Evolutionary conservation across 148 eudicot genomes (phyloP).

Genomic region (Rhododendron ferrugineum): DNA sequence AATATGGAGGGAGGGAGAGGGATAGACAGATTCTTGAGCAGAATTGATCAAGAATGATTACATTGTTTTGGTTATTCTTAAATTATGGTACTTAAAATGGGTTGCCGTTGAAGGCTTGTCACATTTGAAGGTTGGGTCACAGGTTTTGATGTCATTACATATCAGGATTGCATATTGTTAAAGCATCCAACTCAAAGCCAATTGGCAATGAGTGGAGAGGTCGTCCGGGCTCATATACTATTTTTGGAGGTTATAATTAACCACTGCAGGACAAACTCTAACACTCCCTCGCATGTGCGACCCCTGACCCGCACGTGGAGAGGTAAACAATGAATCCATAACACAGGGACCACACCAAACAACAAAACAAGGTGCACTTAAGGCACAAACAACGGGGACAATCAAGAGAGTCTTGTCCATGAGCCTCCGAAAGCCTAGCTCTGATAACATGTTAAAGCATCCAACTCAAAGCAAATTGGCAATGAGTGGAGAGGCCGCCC

Average conservation of each 20-base stretch:
- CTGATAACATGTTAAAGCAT: too few species aligned
- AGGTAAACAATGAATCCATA: not conserved
- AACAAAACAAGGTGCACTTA: not conserved
- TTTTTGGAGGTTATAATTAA: too few species aligned
- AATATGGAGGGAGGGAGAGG: too few species aligned
- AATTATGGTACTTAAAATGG: not conserved
- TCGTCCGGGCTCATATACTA: not conserved
- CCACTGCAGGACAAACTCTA: too few species aligned
- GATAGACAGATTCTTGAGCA: too few species aligned
- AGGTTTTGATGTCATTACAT: not conserved
- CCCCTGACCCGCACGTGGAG: not conserved
- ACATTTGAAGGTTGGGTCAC: not conserved
- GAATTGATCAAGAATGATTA: too few species aligned
- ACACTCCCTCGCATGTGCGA: not conserved
- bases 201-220: not conserved
- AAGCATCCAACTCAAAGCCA: not conserved
- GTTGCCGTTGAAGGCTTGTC: not conserved
- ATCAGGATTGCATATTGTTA: not conserved
- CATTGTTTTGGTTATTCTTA: too few species aligned
- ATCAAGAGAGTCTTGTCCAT: not conserved
- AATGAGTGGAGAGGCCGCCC: not conserved
- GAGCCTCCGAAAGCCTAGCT: too few species aligned
- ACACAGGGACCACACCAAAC: not conserved
- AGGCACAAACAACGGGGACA: not conserved
- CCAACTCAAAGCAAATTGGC: too few species aligned